Conservation (phyloP, 2,329 filamentous ascomycete genomes). For the Cladosporium sp. region DNA sequence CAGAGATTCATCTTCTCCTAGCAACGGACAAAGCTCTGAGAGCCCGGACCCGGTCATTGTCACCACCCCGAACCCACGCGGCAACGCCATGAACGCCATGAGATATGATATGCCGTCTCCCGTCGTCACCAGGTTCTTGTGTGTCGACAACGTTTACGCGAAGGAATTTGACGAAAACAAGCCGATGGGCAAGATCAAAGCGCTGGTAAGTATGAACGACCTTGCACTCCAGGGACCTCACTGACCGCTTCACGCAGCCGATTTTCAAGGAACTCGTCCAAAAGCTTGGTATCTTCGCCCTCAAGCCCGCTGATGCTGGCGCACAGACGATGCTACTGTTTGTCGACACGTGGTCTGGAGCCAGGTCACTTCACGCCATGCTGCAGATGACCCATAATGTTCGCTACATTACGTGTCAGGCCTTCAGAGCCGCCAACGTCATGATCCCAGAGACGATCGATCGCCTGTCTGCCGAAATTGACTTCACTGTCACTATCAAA, state of each 20-base stretch:
- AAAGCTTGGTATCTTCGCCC: neutral
- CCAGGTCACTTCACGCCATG: neutral
- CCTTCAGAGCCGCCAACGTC: neutral
- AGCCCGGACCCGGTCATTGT: neutral
- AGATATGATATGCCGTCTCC: neutral
- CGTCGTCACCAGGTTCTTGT: neutral
- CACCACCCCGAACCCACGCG: neutral
- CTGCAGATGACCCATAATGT: neutral
- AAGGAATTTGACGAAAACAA: neutral
- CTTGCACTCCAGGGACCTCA: neutral
- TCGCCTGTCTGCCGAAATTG: neutral
- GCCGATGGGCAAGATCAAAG: neutral
- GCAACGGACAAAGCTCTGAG: neutral
- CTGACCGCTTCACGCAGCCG: neutral
- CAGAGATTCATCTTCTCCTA: neutral
- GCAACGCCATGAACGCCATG: neutral
- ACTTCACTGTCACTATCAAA: neutral
- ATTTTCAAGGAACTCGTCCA: neutral
- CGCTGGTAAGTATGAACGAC: neutral
- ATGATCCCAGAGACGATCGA: neutral
- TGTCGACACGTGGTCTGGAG: neutral
- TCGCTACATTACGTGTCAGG: neutral
- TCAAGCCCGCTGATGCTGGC: neutral
- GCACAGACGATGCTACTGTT: neutral
- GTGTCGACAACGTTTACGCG: neutral